Conservation (phyloP, 1,139 yeast species). For the Hemisphaericaspora lyxosophila region DNA sequence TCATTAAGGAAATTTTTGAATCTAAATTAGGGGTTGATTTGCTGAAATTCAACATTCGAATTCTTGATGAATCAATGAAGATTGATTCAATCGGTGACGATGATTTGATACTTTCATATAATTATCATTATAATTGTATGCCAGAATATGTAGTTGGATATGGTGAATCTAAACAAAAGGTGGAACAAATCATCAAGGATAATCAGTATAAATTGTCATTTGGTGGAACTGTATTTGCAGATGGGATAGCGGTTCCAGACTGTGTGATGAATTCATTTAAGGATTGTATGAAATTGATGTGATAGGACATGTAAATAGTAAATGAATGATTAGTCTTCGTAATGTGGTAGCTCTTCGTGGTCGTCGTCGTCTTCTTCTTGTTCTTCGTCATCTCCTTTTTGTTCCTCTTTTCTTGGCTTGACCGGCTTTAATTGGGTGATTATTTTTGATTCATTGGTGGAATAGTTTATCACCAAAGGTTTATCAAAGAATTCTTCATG, state of each 20-base stretch:
- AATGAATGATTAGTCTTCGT: conserved; percentile 8
- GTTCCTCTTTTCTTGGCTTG: too few species aligned
- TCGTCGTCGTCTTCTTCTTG: conserved; percentile 2
- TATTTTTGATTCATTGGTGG: conserved; percentile 38
- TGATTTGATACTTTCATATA: conserved; percentile 33
- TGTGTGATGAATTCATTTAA: conserved; percentile 66
- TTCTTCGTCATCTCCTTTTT: conserved; percentile 5
- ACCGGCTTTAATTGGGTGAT: conserved; percentile 15
- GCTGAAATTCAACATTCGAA: conserved; percentile 27
- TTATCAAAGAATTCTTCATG: conserved; percentile 58
- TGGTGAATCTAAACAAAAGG: conserved; percentile 39
- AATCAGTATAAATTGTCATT: conserved; percentile 47
- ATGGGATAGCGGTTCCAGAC: conserved; percentile 89
- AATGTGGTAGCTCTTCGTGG: conserved; percentile 11
- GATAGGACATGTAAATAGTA: conserved; percentile 1
- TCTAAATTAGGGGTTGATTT: conserved; percentile 52
- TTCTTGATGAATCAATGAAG: conserved; percentile 28
- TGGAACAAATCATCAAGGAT: conserved; percentile 28
- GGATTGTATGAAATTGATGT: conserved; percentile 41
- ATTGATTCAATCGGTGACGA: conserved; percentile 27
- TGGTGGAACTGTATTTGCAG: conserved; percentile 83
- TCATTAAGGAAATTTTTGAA: conserved; percentile 48
- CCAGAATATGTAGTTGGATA: conserved; percentile 86
- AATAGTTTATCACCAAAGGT: conserved; percentile 47
- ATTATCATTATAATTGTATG: conserved; percentile 55